phyloP scores from a whole-genome alignment of 106 monocot species.

The Amphibolis antarctica region DNA sequence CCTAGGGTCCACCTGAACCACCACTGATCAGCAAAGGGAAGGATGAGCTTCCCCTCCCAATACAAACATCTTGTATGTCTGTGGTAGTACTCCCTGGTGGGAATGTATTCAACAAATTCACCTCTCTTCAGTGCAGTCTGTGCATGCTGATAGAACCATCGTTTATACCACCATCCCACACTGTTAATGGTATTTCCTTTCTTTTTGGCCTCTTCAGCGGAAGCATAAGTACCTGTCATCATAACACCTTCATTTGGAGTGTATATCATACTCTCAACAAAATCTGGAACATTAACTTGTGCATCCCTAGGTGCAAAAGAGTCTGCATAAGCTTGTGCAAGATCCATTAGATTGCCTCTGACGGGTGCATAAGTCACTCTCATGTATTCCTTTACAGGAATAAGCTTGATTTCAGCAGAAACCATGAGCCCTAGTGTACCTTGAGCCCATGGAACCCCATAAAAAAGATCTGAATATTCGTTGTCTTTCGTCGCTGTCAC shows the following conservation, averaged over 20 bases:
- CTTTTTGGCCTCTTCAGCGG: constrained; percentile 22
- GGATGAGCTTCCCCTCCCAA: constrained; percentile 30
- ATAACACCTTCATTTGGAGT: constrained; percentile 15
- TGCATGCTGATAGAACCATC: constrained; percentile 30
- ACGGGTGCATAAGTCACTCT: constrained; percentile 17
- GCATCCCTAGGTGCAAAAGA: constrained; percentile 24
- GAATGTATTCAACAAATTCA: constrained; percentile 28
- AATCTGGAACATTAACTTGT: constrained; percentile 24
- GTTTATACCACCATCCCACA: constrained; percentile 26
- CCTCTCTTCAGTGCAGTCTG: constrained; percentile 21
- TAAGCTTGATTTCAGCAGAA: constrained; percentile 26
- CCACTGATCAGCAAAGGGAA: constrained; percentile 25
- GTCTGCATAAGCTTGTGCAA: constrained; percentile 23
- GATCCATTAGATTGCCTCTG: constrained; percentile 5
- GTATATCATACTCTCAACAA: constrained; percentile 24
- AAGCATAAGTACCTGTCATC: constrained; percentile 27
- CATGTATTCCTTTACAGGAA: constrained; percentile 28
- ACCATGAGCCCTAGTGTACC: constrained; percentile 22
- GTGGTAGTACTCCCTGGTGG: constrained; percentile 25
- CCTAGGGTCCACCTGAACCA: constrained; percentile 23
- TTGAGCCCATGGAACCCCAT: constrained; percentile 24
- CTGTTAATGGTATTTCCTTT: constrained; percentile 20
- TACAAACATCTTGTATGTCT: constrained; percentile 22
- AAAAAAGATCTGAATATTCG: constrained; percentile 23
- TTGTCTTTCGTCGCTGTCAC: constrained; percentile 28